Evolutionary conservation across 495 filamentous ascomycete genomes (phyloP), one percentile per base, ranked within the genome.

Genomic region (Xylaria nigripes): DNA sequence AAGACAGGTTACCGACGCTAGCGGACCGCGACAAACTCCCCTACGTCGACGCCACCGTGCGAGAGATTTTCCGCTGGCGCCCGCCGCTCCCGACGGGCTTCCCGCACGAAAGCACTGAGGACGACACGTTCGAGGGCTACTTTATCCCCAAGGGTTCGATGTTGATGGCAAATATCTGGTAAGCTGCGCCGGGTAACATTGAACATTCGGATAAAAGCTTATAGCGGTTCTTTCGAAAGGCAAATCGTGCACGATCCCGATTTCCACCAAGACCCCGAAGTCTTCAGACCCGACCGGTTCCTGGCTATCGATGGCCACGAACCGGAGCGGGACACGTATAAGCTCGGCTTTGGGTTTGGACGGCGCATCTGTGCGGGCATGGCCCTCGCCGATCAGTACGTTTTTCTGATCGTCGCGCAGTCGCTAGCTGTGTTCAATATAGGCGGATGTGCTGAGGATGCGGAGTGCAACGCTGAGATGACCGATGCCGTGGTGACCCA

Each of bases 311-410:
- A 50, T 12, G 68, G 68, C 21, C 71, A 72, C 0, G 57, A 66
- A 0, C 54, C 70, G n/a, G 70, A 70, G 43, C 70, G 68, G 1
- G 73, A 75, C 5, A 72, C 70, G 6, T 63, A 69, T 21, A 65
- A 63, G 44, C 70, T 71, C 8, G 65, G 61, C 6, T 84, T 80
- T 56, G 80, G 81, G 1, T 77, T 74, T 59, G 77, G 78, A 25
- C 67, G 78, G 1, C 70, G 78, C 15, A 68, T 78, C 46, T 81
- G 78, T 51, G 74, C 77, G 3, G 78, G 77, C 0, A 72, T 72
- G n/a, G 59, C 70, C 16, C 60, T 79, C 3, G 78, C 78, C 1
- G 72, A 79, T 27, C 67, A 70, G 9, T 66, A 61, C 8, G 48
- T 80, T 9, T 76, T 71, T 57, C 58, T 78, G 21, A 68, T 62